Base-by-base conservation (phyloP, 140 eudicot species). In the Cichorium intybus region DNA sequence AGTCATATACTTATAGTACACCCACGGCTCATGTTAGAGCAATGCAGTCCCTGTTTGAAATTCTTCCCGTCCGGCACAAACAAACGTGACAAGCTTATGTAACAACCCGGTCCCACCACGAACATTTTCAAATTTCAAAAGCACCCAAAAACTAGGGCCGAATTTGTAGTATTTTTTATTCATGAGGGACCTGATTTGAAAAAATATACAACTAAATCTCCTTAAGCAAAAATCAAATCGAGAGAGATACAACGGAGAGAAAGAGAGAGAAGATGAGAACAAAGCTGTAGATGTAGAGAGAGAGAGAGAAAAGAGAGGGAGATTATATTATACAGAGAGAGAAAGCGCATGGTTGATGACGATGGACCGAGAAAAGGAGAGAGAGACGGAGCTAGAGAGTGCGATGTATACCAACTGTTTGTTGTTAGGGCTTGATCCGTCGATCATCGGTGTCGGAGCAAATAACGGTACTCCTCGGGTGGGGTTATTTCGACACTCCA, bases 381-480 rank as follows among this genome's bases (percentile, higher is more conserved):
- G 99, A 78, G 99, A 93, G 70, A 80, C 84, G 21, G 99, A 93
- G 81, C 82, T 93, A 12, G 99, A 93, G 79, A 88, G 94, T 56
- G 93, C 91, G 79, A 88, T 93, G 99, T 93, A 93, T 79, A 89
- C 97, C 1, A 93, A 93, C 74, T 93, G 99, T 71, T 79, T 93
- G 71, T 81, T 93, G 34, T 75, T 89, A 72, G 99, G 99, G 27
- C 78, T 93, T 60, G 97, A 93, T 93, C 97, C 95, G 62, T 74
- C 85, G n/a, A 71, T 86, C 63, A 83, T 92, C 80, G 96, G 91
- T 16, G 34, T 78, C 76, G 93, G 84, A 45, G 68, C 93, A 57
- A 80, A 71, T 79, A 82, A 81, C 77, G 84, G 86, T 61, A 68
- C 95, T 4, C 97, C 93, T 70, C 82, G 88, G 62, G 87, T 89